phyloP scores from a whole-genome alignment of 176 grass and related monocot genomes.

The Eremochloa ophiuroides region DNA sequence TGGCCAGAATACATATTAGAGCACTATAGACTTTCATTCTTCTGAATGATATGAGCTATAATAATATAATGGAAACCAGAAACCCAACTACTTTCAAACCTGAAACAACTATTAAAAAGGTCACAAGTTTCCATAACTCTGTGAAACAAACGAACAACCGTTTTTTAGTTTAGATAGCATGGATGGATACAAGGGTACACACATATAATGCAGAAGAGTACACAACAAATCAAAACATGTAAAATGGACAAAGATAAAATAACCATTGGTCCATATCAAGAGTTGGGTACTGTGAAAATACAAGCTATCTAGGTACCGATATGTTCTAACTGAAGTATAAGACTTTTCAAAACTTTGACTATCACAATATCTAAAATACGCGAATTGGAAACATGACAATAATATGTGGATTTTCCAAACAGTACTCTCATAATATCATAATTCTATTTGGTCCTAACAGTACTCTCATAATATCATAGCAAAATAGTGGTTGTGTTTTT shows the following conservation, averaged over 20 bases:
- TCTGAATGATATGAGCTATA: not conserved
- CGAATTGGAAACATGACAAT: not conserved
- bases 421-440: not conserved
- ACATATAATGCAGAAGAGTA: not conserved
- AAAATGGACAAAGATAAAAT: not conserved
- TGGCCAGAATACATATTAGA: slow-evolving; percentile 10
- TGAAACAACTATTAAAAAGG: not conserved
- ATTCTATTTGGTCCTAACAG: not conserved
- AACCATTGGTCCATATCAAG: not conserved
- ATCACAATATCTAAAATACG: not conserved
- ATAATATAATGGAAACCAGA: not conserved
- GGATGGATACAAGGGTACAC: not conserved
- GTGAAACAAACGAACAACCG: not conserved
- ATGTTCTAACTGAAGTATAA: not conserved
- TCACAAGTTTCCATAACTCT: not conserved
- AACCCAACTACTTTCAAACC: not conserved
- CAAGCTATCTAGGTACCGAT: not conserved
- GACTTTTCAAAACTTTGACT: not conserved
- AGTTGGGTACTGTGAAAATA: not conserved
- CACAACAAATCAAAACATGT: not conserved
- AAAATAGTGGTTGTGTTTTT: not conserved
- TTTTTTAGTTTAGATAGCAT: not conserved
- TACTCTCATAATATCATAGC: not conserved
- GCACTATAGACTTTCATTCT: not conserved
- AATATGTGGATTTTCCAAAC: not conserved